Percentiles rank a stretch among this genome's conserved stretches.
These are phyloP conservation scores for Candida ovalis DNA, from an alignment of 805 yeast species.

Conservation along the genomic window DNA sequence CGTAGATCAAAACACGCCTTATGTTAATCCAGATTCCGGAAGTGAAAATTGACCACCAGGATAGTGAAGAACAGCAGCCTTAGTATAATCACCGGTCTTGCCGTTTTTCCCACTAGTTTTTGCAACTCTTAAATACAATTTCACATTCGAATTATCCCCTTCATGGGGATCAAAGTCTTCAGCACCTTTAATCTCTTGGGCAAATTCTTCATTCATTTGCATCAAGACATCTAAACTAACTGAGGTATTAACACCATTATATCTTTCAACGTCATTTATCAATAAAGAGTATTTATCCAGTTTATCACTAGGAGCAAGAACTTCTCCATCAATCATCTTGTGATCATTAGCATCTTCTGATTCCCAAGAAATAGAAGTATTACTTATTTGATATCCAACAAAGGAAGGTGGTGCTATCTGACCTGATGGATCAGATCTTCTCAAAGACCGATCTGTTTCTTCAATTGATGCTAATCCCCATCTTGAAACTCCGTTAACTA, in stretches of 20 bases:
- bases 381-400: slow-evolving; percentile 27
- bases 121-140: slow-evolving; percentile 56
- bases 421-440: slow-evolving; percentile 72
- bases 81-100: slow-evolving; percentile 54
- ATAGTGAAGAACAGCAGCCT: slow-evolving; percentile 56
- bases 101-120: slow-evolving; percentile 29
- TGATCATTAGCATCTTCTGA: background rate
- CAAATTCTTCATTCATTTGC: slow-evolving; percentile 26
- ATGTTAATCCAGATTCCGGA: slow-evolving; percentile 15
- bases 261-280: slow-evolving; percentile 76
- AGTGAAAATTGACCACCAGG: slow-evolving; percentile 49
- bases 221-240: slow-evolving; percentile 40
- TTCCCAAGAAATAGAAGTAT: slow-evolving; percentile 38
- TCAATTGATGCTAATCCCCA: slow-evolving; percentile 94
- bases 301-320: slow-evolving; percentile 24
- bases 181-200: slow-evolving; percentile 31
- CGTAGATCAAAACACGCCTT: background rate
- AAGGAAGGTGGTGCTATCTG: slow-evolving; percentile 49
- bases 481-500: slow-evolving; percentile 78
- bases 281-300: slow-evolving; percentile 58
- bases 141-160: slow-evolving; percentile 25
- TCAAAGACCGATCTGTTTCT: slow-evolving; percentile 64
- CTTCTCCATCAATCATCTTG: slow-evolving; percentile 23
- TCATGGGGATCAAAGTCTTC: slow-evolving; percentile 14
- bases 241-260: slow-evolving; percentile 48